Base-by-base conservation (phyloP, 1,284 basidiomycete species). In the Microbotryum lychnidis-dioicae region DNA sequence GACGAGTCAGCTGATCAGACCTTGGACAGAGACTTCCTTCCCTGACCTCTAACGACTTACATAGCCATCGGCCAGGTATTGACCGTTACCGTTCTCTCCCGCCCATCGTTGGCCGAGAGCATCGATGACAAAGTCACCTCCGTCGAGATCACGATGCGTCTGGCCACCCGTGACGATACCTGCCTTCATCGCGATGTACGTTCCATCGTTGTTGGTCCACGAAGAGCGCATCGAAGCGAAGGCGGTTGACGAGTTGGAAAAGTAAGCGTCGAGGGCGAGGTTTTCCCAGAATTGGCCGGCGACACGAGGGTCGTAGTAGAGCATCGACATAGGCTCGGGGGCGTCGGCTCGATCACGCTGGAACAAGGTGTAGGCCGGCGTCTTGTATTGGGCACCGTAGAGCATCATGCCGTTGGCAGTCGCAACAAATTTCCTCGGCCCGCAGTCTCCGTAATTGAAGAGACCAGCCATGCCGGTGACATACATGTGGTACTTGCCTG, bases 21-120 rank as follows among this genome's bases (percentile, higher is more conserved):
- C 37, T 12, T 42, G 0, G 3, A 5, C 37, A 23, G 12, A 21
- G 50, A 51, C 12, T 18, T 6, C 37, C 37, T 6, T 18, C 37
- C 2, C 5, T 12, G 51, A 25, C 20, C 25, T 33, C 16, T 29
- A 12, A 10, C 10, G 12, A 53, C 51, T 33, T 14, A 53, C 51
- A 69, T 76, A 76, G 52, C 70, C 71, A 25, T 66, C 64, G 14
- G 72, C 81, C 46, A 82, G 77, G 75, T 97, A 97, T 76, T 97
- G 84, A 45, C 82, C 91, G 6, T 85, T 89, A 23, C 94, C 93
- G 53, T 92, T 83, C 73, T 97, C 93, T 64, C 94, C 94, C 49
- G 88, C 89, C 91, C 91, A 98, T 62, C 94, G 87, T 49, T 86
- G 85, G 64, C 92, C 93, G 71, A 97, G 79, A 20, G 91, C 92